Percentiles rank a stretch among this genome's conserved stretches.
Conservation (phyloP, 75 land plant genomes). For the Sequoia sempervirens region DNA sequence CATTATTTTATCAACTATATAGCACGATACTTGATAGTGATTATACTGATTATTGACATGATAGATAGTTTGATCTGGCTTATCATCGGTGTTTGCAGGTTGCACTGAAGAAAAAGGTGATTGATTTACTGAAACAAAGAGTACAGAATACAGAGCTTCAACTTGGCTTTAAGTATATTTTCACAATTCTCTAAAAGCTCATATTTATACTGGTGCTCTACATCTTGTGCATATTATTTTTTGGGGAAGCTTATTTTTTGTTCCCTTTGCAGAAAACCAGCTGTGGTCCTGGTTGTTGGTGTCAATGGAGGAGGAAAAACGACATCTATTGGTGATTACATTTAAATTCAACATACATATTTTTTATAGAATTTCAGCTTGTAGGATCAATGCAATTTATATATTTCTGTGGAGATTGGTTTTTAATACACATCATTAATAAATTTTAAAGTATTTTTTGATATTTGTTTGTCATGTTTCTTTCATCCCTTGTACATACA, state of each 20-base stretch:
- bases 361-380: not conserved
- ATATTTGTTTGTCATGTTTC: not conserved
- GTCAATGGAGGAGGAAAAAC: conserved; percentile 99
- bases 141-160: conserved; percentile 78
- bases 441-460: not conserved
- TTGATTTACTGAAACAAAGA: conserved; percentile 62
- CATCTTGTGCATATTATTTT: not conserved
- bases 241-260: conserved; percentile 7
- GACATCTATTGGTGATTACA: conserved; percentile 79
- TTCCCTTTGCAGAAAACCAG: conserved; percentile 65
- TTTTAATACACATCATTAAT: conserved; percentile 1
- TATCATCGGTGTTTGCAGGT: conserved; percentile 36
- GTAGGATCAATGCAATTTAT: not conserved
- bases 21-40: not conserved
- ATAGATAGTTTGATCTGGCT: not conserved
- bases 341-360: not conserved
- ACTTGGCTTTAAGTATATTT: conserved; percentile 71
- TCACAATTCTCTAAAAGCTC: not conserved
- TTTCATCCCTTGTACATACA: conserved; percentile 24
- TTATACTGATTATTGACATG: not conserved
- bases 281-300: conserved; percentile 92
- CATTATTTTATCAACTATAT: not conserved
- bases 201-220: not conserved
- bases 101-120: conserved; percentile 74
- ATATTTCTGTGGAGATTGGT: not conserved